Conservation (phyloP, 1,139 yeast genomes). For the Neolecta irregularis region DNA sequence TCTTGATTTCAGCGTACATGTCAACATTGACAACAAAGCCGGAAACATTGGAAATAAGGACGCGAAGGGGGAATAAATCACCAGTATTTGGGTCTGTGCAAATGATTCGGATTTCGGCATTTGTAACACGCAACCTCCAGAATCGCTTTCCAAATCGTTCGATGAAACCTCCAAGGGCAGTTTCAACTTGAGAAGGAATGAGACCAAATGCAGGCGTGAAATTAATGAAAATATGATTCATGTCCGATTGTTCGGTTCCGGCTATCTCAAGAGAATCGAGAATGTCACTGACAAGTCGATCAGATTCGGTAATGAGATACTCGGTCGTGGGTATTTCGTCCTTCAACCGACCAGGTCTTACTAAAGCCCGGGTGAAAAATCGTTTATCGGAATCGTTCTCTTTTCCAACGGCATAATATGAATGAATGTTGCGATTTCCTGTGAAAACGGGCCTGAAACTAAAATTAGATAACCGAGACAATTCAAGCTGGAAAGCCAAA, state of each 20-base stretch:
- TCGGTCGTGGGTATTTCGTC: conserved; percentile 84
- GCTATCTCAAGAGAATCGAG: conserved; percentile 87
- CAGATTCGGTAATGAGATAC: conserved; percentile 88
- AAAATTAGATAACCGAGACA: conserved; percentile 86
- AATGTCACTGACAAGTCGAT: conserved; percentile 87
- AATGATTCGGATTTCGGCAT: conserved; percentile 93
- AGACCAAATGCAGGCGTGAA: conserved; percentile 90
- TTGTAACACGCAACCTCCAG: conserved; percentile 91
- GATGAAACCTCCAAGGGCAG: conserved; percentile 92
- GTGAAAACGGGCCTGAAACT: conserved; percentile 89
- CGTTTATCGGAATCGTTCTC: conserved; percentile 87
- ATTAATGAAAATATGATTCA: conserved; percentile 91
- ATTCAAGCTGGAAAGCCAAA: conserved; percentile 88
- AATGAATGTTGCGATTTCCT: conserved; percentile 93
- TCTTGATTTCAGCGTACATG: conserved; percentile 83
- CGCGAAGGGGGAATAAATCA: conserved; percentile 85
- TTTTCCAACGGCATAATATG: conserved; percentile 90
- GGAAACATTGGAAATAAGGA: conserved; percentile 79
- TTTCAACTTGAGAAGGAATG: conserved; percentile 88
- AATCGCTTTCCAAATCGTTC: conserved; percentile 94
- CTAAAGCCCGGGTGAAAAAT: conserved; percentile 91
- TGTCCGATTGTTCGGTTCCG: conserved; percentile 86
- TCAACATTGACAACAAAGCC: conserved; percentile 96
- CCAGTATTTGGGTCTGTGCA: conserved; percentile 83
- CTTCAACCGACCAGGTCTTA: conserved; percentile 86